These are phyloP conservation scores for Neospermospora avenae DNA, from an alignment of 2,329 filamentous ascomycete genomes.

Conservation along the genomic window DNA sequence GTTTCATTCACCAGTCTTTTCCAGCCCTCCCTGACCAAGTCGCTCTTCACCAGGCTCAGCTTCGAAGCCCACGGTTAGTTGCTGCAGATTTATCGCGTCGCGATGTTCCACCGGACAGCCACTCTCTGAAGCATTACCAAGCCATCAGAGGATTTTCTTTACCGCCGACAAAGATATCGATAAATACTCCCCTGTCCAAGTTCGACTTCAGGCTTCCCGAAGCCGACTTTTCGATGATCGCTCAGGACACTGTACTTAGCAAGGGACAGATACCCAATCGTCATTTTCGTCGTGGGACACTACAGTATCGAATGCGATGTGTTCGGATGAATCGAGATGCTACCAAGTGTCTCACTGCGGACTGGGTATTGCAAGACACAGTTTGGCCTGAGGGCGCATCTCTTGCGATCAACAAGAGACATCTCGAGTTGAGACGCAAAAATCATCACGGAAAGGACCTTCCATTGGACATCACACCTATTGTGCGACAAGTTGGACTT, in stretches of 20 bases:
- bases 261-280: slow-evolving; percentile 34
- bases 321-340: slow-evolving; percentile 39
- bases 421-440: slow-evolving; percentile 61
- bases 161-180: slow-evolving; percentile 39
- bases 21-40: slow-evolving; percentile 44
- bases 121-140: slow-evolving; percentile 46
- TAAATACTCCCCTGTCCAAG: slow-evolving; percentile 32
- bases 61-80: slow-evolving; percentile 49
- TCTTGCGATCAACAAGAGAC: slow-evolving; percentile 61
- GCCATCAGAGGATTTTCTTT: slow-evolving; percentile 51
- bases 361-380: slow-evolving; percentile 63
- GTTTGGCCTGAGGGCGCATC: slow-evolving; percentile 70
- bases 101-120: slow-evolving; percentile 28
- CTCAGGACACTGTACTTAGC: slow-evolving; percentile 23
- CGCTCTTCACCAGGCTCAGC: slow-evolving; percentile 56
- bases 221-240: slow-evolving; percentile 21
- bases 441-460: slow-evolving; percentile 72
- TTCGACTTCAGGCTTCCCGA: slow-evolving; percentile 37
- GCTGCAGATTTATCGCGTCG: slow-evolving; percentile 12
- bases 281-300: slow-evolving; percentile 46
- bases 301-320: slow-evolving; percentile 68
- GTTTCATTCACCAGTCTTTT: slow-evolving; percentile 36
- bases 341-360: slow-evolving; percentile 36
- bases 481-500: slow-evolving; percentile 31
- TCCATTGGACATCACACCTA: slow-evolving; percentile 67